Percentiles rank a stretch among this genome's conserved stretches.
Evolutionary conservation across 2,329 filamentous ascomycete genomes (phyloP).

Genomic region (Fusarium drepaniforme): DNA sequence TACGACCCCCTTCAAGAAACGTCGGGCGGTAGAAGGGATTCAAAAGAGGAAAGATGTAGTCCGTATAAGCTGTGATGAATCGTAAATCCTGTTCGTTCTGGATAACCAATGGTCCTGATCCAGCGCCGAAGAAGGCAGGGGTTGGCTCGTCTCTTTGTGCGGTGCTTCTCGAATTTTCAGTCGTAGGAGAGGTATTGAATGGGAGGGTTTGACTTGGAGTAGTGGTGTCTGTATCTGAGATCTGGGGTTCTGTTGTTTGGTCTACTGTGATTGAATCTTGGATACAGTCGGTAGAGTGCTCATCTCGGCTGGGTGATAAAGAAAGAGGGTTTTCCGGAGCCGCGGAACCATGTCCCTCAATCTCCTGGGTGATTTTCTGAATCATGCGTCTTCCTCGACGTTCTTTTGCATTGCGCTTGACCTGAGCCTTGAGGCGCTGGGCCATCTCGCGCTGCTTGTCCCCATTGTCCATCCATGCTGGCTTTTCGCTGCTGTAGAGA

Average conservation of each 20-base stretch:
- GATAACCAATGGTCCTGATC: not conserved
- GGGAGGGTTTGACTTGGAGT: not conserved
- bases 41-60: conserved; percentile 61
- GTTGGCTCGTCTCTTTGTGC: not conserved
- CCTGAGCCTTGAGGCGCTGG: conserved; percentile 37
- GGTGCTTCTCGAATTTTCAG: rapidly evolving
- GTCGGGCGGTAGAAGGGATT: conserved; percentile 67
- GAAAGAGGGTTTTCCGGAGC: not conserved
- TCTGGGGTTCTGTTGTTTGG: not conserved
- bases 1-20: conserved; percentile 60
- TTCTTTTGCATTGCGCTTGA: conserved; percentile 39
- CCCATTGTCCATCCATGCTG: conserved; percentile 61
- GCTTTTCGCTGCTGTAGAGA: conserved; percentile 57
- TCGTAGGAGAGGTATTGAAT: too few relatives aligned
- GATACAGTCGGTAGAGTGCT: rapidly evolving
- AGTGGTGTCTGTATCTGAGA: not conserved
- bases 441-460: conserved; percentile 39
- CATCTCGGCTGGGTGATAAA: not conserved
- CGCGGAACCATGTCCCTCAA: not conserved
- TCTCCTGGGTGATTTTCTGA: not conserved
- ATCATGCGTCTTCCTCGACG: conserved; percentile 47
- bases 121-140: not conserved
- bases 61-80: conserved; percentile 42
- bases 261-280: not conserved
- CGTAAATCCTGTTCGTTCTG: conserved; percentile 9